Evolutionary conservation across 225 moss, liverwort and hornwort species (phyloP).

Genomic region (Pseudoscleropodium purum): DNA sequence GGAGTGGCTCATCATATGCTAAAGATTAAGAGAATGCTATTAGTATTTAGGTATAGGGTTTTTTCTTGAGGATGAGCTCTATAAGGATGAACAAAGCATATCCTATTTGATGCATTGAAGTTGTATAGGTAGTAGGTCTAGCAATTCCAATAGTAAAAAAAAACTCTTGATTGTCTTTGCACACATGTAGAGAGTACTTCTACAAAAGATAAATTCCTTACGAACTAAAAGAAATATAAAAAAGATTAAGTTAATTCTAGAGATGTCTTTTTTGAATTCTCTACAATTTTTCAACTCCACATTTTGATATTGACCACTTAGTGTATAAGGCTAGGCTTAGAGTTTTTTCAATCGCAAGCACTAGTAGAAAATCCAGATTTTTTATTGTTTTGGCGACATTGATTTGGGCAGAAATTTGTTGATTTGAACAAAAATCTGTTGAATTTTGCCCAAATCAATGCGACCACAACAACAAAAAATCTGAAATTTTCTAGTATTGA

Average conservation of each 20-base stretch:
- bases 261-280: not conserved
- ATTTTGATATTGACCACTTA: not conserved
- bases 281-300: not conserved
- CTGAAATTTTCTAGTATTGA: too few species aligned
- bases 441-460: too few species aligned
- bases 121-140: rapidly evolving
- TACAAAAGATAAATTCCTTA: not conserved
- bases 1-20: not conserved
- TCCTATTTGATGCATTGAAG: not conserved
- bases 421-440: too few species aligned
- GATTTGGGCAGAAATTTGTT: too few species aligned
- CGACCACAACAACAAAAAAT: too few species aligned
- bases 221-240: not conserved
- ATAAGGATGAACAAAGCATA: not conserved
- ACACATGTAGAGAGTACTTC: rapidly evolving
- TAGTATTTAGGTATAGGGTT: not conserved
- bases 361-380: too few species aligned
- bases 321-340: too few species aligned
- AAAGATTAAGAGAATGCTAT: not conserved
- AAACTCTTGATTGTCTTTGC: not conserved
- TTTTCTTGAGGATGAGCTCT: too few species aligned
- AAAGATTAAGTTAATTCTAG: not conserved
- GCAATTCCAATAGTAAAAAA: not conserved
- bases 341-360: not conserved
- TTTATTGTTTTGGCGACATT: too few species aligned